phyloP scores from a whole-genome alignment of 2,329 filamentous ascomycete genomes.

The Sordariomycetes sp. region DNA sequence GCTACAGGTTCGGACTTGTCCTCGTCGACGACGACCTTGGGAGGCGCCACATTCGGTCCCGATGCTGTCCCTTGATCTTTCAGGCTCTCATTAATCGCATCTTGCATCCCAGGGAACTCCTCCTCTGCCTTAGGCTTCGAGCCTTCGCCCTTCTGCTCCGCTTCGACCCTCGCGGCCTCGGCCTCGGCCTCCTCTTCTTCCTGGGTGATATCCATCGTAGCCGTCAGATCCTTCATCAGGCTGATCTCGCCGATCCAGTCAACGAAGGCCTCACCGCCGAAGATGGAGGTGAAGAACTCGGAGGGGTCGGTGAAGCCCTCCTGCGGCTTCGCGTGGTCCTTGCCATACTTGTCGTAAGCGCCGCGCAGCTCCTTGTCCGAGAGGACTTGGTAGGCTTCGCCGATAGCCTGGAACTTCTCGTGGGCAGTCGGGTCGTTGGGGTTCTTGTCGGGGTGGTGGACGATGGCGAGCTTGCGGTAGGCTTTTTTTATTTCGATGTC shows the following conservation, averaged over 20 bases:
- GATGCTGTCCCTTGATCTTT: slow-evolving; percentile 27
- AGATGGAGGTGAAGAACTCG: slow-evolving; percentile 98
- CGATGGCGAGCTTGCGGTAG: slow-evolving; percentile 88
- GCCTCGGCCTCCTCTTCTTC: slow-evolving; percentile 60
- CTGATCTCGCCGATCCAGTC: slow-evolving; percentile 98
- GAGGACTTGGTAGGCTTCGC: slow-evolving; percentile 69
- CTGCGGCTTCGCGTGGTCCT: slow-evolving; percentile 83
- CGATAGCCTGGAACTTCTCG: slow-evolving; percentile 85
- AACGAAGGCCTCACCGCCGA: slow-evolving; percentile 89
- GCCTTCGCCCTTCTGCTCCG: slow-evolving; percentile 39
- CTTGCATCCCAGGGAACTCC: slow-evolving; percentile 49
- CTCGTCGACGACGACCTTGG: slow-evolving; percentile 30
- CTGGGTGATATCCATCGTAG: slow-evolving; percentile 97
- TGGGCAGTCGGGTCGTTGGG: slow-evolving; percentile 90
- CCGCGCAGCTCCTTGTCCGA: slow-evolving; percentile 80
- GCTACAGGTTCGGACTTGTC: slow-evolving; percentile 17
- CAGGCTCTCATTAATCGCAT: slow-evolving; percentile 46
- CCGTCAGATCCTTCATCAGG: slow-evolving; percentile 95
- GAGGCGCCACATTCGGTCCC: slow-evolving; percentile 15
- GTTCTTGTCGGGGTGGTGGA: slow-evolving; percentile 96
- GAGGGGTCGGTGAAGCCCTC: slow-evolving; percentile 92
- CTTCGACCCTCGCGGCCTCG: slow-evolving; percentile 41
- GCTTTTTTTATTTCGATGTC: slow-evolving; percentile 96
- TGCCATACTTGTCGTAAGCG: slow-evolving; percentile 94
- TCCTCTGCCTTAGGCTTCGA: slow-evolving; percentile 18